These are phyloP conservation scores for Dichomitus squalens DNA, from an alignment of 1,284 basidiomycete species.

Conservation along the genomic window DNA sequence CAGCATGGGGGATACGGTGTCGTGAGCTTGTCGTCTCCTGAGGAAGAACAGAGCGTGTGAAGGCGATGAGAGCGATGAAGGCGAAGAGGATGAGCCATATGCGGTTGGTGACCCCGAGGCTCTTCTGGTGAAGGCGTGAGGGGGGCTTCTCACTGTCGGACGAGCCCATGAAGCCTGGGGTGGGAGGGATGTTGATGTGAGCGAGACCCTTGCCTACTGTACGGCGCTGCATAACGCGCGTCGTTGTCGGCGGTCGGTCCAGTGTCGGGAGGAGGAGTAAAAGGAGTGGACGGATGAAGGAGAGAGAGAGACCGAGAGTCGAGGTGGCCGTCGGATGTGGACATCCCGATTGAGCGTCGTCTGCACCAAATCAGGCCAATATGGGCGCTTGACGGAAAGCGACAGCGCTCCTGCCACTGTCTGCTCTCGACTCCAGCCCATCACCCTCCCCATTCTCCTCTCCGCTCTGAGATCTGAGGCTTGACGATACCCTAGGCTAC, in stretches of 20 bases:
- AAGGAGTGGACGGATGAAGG: conserved; percentile 6
- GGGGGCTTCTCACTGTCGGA: conserved; percentile 46
- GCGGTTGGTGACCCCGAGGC: conserved; percentile 63
- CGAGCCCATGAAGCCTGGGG: conserved; percentile 45
- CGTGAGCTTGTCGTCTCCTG: conserved; percentile 33
- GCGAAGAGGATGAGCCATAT: conserved; percentile 70
- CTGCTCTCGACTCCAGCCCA: neutral
- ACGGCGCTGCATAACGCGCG: conserved; percentile 59
- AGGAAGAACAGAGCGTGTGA: conserved; percentile 63
- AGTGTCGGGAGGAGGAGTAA: conserved; percentile 8
- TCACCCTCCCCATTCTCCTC: neutral
- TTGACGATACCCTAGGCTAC: conserved; percentile 19
- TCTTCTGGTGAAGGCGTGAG: conserved; percentile 56
- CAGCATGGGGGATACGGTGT: conserved; percentile 47
- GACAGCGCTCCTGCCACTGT: neutral
- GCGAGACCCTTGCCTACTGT: conserved; percentile 47
- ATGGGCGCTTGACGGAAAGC: too few species aligned
- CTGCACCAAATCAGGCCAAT: too few species aligned
- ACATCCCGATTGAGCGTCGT: neutral
- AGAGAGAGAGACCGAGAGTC: neutral
- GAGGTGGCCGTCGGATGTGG: conserved; percentile 10
- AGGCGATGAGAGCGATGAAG: conserved; percentile 59
- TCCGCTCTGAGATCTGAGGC: neutral
- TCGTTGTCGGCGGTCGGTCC: conserved; percentile 8
- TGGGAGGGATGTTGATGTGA: conserved; percentile 53